Evolutionary conservation across 306 rosid genomes (phyloP).

Genomic region (Crotalaria pallida): DNA sequence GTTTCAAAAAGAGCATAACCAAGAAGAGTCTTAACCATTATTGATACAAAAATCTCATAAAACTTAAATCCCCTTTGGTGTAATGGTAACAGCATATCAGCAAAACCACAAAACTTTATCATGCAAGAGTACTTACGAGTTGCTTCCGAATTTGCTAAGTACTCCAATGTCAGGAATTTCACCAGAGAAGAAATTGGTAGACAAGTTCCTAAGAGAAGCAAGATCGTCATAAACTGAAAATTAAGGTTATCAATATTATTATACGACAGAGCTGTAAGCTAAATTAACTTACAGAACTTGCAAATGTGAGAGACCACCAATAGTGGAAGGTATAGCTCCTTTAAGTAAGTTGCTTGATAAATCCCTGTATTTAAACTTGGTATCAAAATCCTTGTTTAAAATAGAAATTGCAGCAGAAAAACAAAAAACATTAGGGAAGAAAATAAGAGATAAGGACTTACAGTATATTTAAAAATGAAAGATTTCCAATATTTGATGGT

Average conservation of each 20-base stretch:
- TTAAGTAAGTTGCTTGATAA: conserved; percentile 78
- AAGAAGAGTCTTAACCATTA: not conserved
- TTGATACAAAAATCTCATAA: not conserved
- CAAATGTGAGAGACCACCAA: conserved; percentile 73
- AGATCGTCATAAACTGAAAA: conserved; percentile 4
- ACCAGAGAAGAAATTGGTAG: conserved; percentile 84
- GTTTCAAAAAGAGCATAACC: too few species aligned
- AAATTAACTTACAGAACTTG: conserved; percentile 59
- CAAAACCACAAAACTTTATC: not conserved
- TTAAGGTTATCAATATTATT: not conserved
- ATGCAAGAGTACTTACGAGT: conserved; percentile 53
- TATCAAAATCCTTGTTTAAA: conserved; percentile 6
- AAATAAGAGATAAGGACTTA: conserved; percentile 32
- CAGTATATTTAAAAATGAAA: conserved; percentile 79
- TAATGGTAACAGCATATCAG: not conserved
- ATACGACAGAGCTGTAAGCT: not conserved
- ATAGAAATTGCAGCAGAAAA: not conserved
- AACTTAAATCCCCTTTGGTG: not conserved
- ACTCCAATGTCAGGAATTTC: conserved; percentile 94
- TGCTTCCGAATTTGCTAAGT: conserved; percentile 69
- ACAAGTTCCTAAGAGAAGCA: conserved; percentile 70
- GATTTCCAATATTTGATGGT: conserved; percentile 85
- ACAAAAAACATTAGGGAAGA: not conserved
- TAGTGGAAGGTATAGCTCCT: conserved; percentile 91
- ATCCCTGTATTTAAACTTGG: conserved; percentile 46